These are phyloP conservation scores for Kluyveromyces sp. DNA, from an alignment of 1,139 yeast genomes.

Conservation along the genomic window DNA sequence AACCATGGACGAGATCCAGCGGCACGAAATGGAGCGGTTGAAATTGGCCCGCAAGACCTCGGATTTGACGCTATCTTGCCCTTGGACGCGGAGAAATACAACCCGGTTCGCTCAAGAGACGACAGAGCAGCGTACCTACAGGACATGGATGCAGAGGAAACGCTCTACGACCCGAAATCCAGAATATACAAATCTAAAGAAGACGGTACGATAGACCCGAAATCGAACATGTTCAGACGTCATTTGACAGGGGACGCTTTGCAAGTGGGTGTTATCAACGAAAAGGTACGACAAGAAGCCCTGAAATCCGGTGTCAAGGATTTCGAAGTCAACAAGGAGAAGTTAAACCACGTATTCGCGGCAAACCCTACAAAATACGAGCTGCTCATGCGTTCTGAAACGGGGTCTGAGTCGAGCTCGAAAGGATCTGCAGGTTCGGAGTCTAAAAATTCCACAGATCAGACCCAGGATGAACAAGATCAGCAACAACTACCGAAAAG, in stretches of 20 bases:
- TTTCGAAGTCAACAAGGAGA: slow-evolving; percentile 19
- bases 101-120: slow-evolving; percentile 27
- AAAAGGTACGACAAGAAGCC: slow-evolving; percentile 22
- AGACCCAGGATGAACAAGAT: too few relatives aligned
- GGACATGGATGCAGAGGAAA: slow-evolving; percentile 22
- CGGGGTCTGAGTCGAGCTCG: neutral
- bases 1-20: neutral
- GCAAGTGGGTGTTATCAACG: slow-evolving; percentile 20
- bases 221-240: slow-evolving; percentile 29
- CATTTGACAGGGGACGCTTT: slow-evolving; percentile 30
- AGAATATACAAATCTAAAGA: slow-evolving; percentile 26
- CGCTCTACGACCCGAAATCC: slow-evolving; percentile 31
- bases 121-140: slow-evolving; percentile 29
- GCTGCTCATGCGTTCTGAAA: slow-evolving; percentile 14
- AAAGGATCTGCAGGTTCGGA: too few relatives aligned
- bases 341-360: slow-evolving; percentile 24
- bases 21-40: slow-evolving; percentile 24
- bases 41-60: slow-evolving; percentile 13
- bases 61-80: neutral
- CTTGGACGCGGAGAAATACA: neutral
- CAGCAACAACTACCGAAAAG: neutral
- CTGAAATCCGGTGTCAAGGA: slow-evolving; percentile 22
- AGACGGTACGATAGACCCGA: slow-evolving; percentile 26
- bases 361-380: slow-evolving; percentile 31
- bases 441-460: too few relatives aligned